Percentiles rank a stretch among this genome's conserved stretches.
Evolutionary conservation across 2,329 filamentous ascomycete species (phyloP).

Genomic region (Thelonectria olida): DNA sequence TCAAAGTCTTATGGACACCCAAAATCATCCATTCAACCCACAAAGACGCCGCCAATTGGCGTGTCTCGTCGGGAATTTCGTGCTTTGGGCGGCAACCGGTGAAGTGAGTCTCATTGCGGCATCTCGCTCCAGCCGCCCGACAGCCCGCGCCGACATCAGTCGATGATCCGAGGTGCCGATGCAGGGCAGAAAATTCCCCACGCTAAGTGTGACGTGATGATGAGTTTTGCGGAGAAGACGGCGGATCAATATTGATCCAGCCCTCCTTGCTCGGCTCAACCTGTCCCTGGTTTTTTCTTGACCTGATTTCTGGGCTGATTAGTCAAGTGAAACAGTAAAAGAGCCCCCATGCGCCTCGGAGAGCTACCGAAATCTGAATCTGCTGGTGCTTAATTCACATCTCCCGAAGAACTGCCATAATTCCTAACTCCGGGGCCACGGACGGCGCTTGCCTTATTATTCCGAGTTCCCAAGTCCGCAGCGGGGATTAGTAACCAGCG

Average conservation of each 20-base stretch:
- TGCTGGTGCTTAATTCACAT: not conserved
- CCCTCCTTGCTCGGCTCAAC: not conserved
- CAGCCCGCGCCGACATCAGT: conserved; percentile 18
- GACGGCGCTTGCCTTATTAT: too few species aligned
- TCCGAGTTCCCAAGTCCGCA: not conserved
- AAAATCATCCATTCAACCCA: not conserved
- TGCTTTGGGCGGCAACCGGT: conserved; percentile 13
- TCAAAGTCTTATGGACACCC: not conserved
- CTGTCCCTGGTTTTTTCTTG: not conserved
- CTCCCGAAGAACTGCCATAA: not conserved
- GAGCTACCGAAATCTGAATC: not conserved
- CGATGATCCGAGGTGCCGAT: conserved; percentile 17
- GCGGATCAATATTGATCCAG: not conserved
- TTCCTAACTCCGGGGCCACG: not conserved
- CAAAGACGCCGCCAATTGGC: too few species aligned
- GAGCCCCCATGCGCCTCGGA: not conserved
- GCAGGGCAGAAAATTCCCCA: conserved; percentile 11
- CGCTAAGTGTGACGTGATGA: conserved; percentile 1
- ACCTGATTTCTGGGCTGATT: not conserved
- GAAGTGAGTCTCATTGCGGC: not conserved
- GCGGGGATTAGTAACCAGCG: not conserved
- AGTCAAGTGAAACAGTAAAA: not conserved
- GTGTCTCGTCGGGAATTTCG: conserved; percentile 3
- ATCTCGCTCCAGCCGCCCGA: conserved; percentile 13
- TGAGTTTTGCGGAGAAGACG: not conserved